Evolutionary conservation across 768 basidiomycete species (phyloP), one percentile per base, ranked within the genome.

Genomic region (Rhodotorula paludigena): DNA sequence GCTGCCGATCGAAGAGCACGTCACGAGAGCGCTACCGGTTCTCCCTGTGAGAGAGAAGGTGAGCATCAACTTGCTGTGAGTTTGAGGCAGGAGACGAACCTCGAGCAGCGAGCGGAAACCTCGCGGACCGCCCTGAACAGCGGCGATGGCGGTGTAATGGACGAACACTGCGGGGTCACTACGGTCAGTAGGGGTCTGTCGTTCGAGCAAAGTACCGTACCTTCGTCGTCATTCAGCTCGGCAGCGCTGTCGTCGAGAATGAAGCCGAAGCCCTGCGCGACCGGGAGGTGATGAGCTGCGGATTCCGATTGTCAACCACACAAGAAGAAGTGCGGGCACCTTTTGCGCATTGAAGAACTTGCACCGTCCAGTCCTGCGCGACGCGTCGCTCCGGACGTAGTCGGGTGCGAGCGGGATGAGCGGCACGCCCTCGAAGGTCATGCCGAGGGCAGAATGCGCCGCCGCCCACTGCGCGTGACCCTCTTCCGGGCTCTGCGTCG

Each of bases 311-410:
- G 51, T 7, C n/a, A 11, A 20, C 44, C 25, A 8, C 21, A 30
- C 3, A 21, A 51, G 21, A 3, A 36, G n/a, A 15, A 3, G 35
- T 7, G 16, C 4, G 30, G 54, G 6, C 20, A 71, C 69, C 64
- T 66, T 71, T 36, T 47, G 57, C 8, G 57, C 69, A 36, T 71
- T 71, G 53, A 71, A 71, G 64, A 71, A 71, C 33, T 71, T 71
- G 56, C 65, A 66, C 32, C 9, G 18, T 0, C 65, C 65, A 32
- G 44, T 48, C 14, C 62, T n/a, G 28, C 39, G 8, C 39, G n/a
- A 1, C 25, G 9, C 8, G 20, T 25, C 12, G 11, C 20, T 32
- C 11, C 6, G 7, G 8, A 35, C 20, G 2, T 18, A 2, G 32
- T 33, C 21, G 33, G 28, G 3, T 8, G 15, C 32, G 49, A 51